phyloP scores from a whole-genome alignment of 495 filamentous ascomycete species.

The Aspergillus baeticus region DNA sequence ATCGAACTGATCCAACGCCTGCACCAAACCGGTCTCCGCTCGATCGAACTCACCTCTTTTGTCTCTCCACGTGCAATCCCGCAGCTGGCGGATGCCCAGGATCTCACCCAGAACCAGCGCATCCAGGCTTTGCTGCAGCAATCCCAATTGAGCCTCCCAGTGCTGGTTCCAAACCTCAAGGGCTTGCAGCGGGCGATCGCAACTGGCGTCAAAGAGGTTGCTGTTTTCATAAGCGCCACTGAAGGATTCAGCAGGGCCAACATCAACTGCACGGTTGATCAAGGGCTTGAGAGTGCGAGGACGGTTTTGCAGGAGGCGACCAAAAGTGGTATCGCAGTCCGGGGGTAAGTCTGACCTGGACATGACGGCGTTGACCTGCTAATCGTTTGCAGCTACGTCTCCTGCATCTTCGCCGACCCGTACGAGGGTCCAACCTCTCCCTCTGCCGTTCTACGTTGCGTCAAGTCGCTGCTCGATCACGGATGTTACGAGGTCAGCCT shows the following conservation, averaged over 20 bases:
- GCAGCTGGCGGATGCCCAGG: conserved; percentile 39
- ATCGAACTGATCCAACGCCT: conserved; percentile 39
- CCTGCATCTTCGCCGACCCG: conserved; percentile 44
- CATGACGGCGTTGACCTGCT: background rate
- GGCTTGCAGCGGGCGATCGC: conserved; percentile 35
- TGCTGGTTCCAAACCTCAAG: conserved; percentile 43
- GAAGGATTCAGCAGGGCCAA: conserved; percentile 45
- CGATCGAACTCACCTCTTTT: conserved; percentile 45
- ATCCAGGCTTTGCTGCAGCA: background rate
- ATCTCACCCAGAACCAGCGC: conserved; percentile 20
- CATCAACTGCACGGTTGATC: conserved; percentile 40
- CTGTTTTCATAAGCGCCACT: conserved; percentile 41
- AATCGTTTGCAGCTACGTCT: conserved; percentile 28
- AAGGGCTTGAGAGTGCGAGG: conserved; percentile 24
- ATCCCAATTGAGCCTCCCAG: conserved; percentile 25
- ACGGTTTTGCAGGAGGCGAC: no score
- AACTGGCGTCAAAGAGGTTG: conserved; percentile 8
- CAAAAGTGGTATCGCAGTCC: no score
- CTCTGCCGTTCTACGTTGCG: conserved; percentile 34
- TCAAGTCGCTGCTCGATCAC: conserved; percentile 29
- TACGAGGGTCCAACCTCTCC: conserved; percentile 28
- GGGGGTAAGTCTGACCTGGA: no score
- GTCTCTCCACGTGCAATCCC: conserved; percentile 43
- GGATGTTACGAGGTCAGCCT: conserved; percentile 48
- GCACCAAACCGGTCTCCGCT: conserved; percentile 25